Base-by-base conservation (phyloP, 441 rosid species). In the Kokia cookei region DNA sequence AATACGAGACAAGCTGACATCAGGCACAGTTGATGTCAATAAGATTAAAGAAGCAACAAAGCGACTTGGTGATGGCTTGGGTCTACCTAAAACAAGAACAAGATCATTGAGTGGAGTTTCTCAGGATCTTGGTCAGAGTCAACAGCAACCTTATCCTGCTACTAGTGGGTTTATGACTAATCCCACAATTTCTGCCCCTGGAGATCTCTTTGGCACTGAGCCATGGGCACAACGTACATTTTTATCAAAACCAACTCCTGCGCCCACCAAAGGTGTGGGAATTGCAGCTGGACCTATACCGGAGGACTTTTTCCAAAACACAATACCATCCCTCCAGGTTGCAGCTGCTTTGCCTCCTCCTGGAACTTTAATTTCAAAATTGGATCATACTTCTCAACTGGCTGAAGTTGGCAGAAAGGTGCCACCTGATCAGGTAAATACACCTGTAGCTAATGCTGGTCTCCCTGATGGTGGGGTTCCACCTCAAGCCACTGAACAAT, bases 31-130 rank as follows among this genome's bases (percentile, higher is more conserved):
- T 78, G 99, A 96, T 74, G 94, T 93, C 71, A 81, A 91, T 80
- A 93, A 96, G 86, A 89, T 96, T 72, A 96, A 93, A 87, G 99
- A 93, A 86, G 99, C 98, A 60, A 84, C 98, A 7, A 90, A 83
- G 82, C 90, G 87, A 85, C 93, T 96, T 72, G 95, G 93, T 72
- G 97, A 92, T 59, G 95, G 95, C 50, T 83, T 91, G 65, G 94
- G 94, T 55, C 89, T 88, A 63, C 88, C 91, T 15, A 81, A 78
- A 76, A 84, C 88, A 81, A 90, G 96, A 82, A 85, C 94, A 15
- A 93, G 78, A 85, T 93, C 97, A 55, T 78, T 82, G 65, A 83
- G 77, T 80, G 84, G 78, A 74, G 81, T 85, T 75, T 79, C 88
- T 74, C 96, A 91, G 82, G 98, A 93, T 77, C 72, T 88, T 77